Conservation (phyloP, 805 yeast genomes). For the Candida tammaniensis region DNA sequence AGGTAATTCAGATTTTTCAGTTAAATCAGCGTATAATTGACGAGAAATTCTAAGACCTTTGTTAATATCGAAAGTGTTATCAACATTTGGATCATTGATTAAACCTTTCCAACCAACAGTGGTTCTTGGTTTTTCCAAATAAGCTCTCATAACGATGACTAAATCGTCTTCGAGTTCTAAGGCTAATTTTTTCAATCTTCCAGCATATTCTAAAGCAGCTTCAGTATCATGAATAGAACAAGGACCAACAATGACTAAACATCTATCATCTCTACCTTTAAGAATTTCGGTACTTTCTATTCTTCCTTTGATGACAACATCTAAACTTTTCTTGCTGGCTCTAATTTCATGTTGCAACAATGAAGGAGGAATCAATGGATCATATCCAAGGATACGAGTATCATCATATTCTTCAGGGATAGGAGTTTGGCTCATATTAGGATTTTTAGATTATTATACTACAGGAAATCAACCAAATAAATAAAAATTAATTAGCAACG, state of each 20-base stretch:
- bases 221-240: slow-evolving; percentile 94
- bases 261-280: slow-evolving; percentile 80
- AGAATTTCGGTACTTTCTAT: slow-evolving; percentile 69
- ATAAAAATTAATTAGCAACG: no score
- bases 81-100: slow-evolving; percentile 95
- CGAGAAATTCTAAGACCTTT: slow-evolving; percentile 90
- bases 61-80: slow-evolving; percentile 88
- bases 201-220: slow-evolving; percentile 89
- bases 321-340: slow-evolving; percentile 55
- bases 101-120: slow-evolving; percentile 99
- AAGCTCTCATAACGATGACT: slow-evolving; percentile 93
- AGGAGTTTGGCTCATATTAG: slow-evolving; percentile 43
- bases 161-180: slow-evolving; percentile 71
- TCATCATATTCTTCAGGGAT: slow-evolving; percentile 69
- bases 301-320: slow-evolving; percentile 72
- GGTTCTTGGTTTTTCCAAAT: slow-evolving; percentile 96
- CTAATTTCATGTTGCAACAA: slow-evolving; percentile 84
- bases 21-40: slow-evolving; percentile 78
- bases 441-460: no score
- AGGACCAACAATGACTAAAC: slow-evolving; percentile 91
- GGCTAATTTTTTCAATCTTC: slow-evolving; percentile 54
- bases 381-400: slow-evolving; percentile 82
- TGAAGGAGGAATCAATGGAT: slow-evolving; percentile 95
- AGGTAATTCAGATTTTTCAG: slow-evolving; percentile 65
- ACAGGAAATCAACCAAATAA: no score